Base-by-base conservation (phyloP, 2,329 filamentous ascomycete species). In the Pseudogymnoascus sp. region DNA sequence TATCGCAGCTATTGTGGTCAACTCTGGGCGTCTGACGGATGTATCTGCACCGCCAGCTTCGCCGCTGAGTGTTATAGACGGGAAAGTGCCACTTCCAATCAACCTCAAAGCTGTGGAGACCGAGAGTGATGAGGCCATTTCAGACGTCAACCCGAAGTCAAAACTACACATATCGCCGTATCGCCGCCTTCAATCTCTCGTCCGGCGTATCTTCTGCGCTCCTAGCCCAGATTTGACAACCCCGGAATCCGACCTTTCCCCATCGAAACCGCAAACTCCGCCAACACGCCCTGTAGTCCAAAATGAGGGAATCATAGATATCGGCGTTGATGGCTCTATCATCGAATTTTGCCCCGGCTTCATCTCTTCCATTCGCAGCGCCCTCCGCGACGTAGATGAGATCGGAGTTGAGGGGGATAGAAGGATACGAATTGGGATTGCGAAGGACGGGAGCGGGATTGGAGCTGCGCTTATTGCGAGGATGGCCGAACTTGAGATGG, bases 311-410 rank as follows among this genome's bases (percentile, higher is more conserved):
- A 83, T 95, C 25, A 79, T 89, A 63, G 95, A 99, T 73, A 86
- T 99, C 70, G 95, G 95, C 70, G 93, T 97, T 1, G 95, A 99
- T 73, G 95, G 95, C 68, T 93, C 89, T 73, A 80, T 99, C 62
- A 92, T 97, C 2, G 95, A 97, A 76, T 95, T 96, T 78, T 97
- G 97, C 76, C 95, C 95, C 7, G 88, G 87, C 72, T 99, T 97
- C 78, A 87, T 95, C 68, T 88, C 89, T 63, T 89, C 95, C 79
- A 89, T 97, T 66, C 85, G 93, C 66, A 90, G 96, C 73, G 90
- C 90, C 5, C 81, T 97, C 64, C 79, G 86, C 60, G 86, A 85
- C 63, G 86, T 96, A 62, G 83, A 91, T 14, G 86, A 89, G 66
- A 89, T 97, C 70, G 93, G 93, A 4, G 78, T 81, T 53, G 79